A percentile compares a stretch with the other conserved stretches of the same genome.
Conservation (phyloP, 257 asterid genomes). For the Salvia rosmarinus region DNA sequence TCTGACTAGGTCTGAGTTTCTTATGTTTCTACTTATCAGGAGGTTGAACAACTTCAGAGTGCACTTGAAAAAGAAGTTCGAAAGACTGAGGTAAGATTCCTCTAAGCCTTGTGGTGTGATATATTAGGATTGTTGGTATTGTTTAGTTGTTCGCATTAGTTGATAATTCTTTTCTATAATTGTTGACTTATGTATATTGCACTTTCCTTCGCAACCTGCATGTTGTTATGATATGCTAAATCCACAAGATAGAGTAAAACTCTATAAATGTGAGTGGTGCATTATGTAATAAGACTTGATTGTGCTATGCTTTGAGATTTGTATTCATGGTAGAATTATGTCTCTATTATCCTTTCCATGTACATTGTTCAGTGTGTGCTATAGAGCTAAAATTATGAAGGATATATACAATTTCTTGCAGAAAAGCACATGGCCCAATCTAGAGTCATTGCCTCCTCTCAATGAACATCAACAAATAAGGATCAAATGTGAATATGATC, state of each 20-base stretch:
- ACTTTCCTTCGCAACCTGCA: too few species aligned
- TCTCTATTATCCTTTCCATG: neutral
- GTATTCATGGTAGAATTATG: neutral
- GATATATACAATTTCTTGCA: slow-evolving; percentile 38
- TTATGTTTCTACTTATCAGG: slow-evolving; percentile 52
- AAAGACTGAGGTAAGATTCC: slow-evolving; percentile 67
- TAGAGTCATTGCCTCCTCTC: slow-evolving; percentile 43
- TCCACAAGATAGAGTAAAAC: too few species aligned
- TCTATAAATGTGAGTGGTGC: too few species aligned
- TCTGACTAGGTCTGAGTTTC: slow-evolving; percentile 4
- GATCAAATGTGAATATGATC: slow-evolving; percentile 49
- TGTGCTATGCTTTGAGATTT: neutral
- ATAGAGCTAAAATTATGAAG: slow-evolving; percentile 1
- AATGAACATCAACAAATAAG: slow-evolving; percentile 42
- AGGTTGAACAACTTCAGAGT: slow-evolving; percentile 74
- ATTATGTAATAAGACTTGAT: neutral
- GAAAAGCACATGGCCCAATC: slow-evolving; percentile 51
- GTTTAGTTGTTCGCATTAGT: too few species aligned
- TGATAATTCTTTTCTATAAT: too few species aligned
- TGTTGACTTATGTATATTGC: too few species aligned
- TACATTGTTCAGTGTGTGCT: slow-evolving; percentile 34
- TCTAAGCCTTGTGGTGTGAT: neutral
- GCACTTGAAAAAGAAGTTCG: slow-evolving; percentile 65
- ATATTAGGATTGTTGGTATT: neutral
- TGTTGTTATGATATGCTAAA: too few species aligned